Evolutionary conservation across 2,329 filamentous ascomycete genomes (phyloP), one percentile per base, ranked within the genome.

Genomic region (Fusarium staphyleae): DNA sequence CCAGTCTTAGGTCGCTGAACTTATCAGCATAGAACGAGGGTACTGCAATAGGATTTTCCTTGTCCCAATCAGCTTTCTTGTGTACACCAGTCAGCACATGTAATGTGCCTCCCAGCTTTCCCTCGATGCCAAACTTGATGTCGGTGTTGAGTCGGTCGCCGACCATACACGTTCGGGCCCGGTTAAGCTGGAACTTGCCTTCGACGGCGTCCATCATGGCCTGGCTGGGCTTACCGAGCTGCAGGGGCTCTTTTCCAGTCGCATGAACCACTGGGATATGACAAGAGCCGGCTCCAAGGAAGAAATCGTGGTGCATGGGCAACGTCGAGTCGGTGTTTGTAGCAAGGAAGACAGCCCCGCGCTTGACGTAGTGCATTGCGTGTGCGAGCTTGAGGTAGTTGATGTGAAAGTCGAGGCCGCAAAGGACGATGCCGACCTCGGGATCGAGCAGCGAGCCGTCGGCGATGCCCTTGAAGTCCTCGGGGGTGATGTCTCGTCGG

Each of bases 171-270:
- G 95, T 90, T 65, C 86, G 86, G 55, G 81, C 84, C 30, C 93
- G 84, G 72, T 98, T 87, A 47, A 99, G 88, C 63, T 89, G 82
- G 74, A 98, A 97, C 75, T 96, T 96, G 52, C 93, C 93, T 78
- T 98, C 93, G 51, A 99, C 89, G 3, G 95, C 92, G 73, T 98
- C 93, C 93, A 99, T 96, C 95, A 99, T 99, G 4, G 93, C 93
- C 78, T 96, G 92, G 71, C 91, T 96, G 3, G 95, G 95, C 77
- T 99, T 99, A 1, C 95, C 95, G 33, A 98, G 77, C 3, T 90
- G 87, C 26, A 91, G 75, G 1, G 95, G 93, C 66, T 89, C 81
- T 70, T 84, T 76, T 14, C 80, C 80, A 4, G 83, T 79, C 80
- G 91, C 91, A 71, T 89, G 88, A 47, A 88, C 80, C 54, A 99